Evolutionary conservation across 73 alveolate species (phyloP), one percentile per base, ranked within the genome.

Genomic region (Paramecium biaurelia): DNA sequence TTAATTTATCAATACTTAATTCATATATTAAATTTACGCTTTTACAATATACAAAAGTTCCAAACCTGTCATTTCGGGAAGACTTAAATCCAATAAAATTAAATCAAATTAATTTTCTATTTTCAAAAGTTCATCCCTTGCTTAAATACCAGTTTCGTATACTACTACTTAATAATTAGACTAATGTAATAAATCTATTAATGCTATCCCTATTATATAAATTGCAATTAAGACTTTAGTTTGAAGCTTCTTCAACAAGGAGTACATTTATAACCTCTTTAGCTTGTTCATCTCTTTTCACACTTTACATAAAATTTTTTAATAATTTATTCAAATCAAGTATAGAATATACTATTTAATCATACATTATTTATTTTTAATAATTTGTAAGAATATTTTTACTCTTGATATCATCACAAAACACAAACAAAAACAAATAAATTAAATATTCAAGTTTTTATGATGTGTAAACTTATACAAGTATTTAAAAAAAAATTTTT

Each of bases 51-150:
- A 30, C 35, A 97, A 96, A 12, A 97, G 93, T 68, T 96, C 99
- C n/a, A 94, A 57, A 1, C 99, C 99, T 56, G 93, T 97, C 97
- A 96, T 94, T 67, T 92, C 97, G 1, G 99, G 99, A 96, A 96
- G 95, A 45, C 67, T 57, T 14, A 96, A 90, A 76, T 96, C 99
- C 14, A 96, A 93, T 49, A 96, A 92, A 21, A 96, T 96, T 38
- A 96, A 85, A 88, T 96, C 99, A 30, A 86, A 95, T 24, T 92
- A 93, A 41, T 92, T 85, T 45, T 89, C 96, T 23, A 68, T 92
- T 41, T 96, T 92, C 14, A 76, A 37, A 5, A 96, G 89, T 42
- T 86, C 92, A 30, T 92, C 98, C 45, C 93, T 93, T 21, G 99
- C 99, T 32, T 32, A 87, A 38, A 86, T 49, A 24, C 99, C 99